These are phyloP conservation scores for Coelastrella sp. DNA, from an alignment of 139 green algal species.

Conservation along the genomic window DNA sequence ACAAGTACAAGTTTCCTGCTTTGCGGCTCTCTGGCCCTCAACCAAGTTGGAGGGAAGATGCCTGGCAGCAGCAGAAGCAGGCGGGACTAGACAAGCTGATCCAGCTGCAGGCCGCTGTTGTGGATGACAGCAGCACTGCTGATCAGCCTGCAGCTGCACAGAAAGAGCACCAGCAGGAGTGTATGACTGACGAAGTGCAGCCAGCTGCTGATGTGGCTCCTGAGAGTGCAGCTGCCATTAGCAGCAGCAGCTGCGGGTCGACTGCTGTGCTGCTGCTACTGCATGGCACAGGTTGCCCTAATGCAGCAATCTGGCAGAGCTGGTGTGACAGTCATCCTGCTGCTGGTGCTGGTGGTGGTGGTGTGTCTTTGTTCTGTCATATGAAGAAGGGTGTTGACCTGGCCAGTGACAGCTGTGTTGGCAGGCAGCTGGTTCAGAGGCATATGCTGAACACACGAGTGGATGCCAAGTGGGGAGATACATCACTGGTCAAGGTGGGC, in stretches of 20 bases:
- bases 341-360: too few relatives aligned
- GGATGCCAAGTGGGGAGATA: constrained; percentile 25
- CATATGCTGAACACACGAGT: constrained; percentile 1
- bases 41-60: constrained; percentile 12
- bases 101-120: background rate
- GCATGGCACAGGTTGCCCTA: constrained; percentile 11
- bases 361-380: constrained; percentile 29
- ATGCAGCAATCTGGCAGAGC: constrained; percentile 7
- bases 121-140: too few relatives aligned
- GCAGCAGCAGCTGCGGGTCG: too few relatives aligned
- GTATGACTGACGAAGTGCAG: background rate
- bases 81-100: background rate
- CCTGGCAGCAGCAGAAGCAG: constrained; percentile 13
- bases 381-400: background rate
- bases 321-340: background rate
- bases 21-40: background rate
- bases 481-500: constrained; percentile 31
- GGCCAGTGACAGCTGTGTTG: background rate
- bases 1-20: background rate
- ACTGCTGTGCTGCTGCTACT: constrained; percentile 40
- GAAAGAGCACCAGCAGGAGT: constrained; percentile 14
- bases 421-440: background rate
- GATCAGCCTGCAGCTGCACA: background rate
- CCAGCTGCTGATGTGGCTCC: background rate
- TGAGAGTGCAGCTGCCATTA: background rate